phyloP scores from a whole-genome alignment of 1,284 basidiomycete genomes.

The Cutaneotrichosporon cyanovorans region DNA sequence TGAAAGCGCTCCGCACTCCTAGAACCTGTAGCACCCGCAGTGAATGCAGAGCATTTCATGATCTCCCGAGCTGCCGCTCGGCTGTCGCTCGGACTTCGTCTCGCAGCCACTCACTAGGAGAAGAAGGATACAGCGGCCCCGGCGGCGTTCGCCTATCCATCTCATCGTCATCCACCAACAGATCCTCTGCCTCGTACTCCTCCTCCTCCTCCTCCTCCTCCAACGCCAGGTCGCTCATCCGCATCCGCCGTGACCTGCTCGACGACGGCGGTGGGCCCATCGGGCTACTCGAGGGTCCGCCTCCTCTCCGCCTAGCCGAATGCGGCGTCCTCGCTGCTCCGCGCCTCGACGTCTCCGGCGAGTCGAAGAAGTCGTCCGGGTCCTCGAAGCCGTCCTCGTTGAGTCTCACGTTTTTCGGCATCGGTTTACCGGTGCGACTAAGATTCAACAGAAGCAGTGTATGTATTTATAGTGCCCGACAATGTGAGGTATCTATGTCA shows the following conservation, averaged over 20 bases:
- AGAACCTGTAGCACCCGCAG: too few relatives aligned
- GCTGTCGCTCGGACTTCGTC: too few relatives aligned
- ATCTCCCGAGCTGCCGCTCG: too few relatives aligned
- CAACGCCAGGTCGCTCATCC: conserved; percentile 34
- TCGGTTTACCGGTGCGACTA: conserved; percentile 36
- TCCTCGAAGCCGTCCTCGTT: conserved; percentile 78
- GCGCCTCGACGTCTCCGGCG: conserved; percentile 12
- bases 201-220: conserved; percentile 42
- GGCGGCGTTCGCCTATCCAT: conserved; percentile 6
- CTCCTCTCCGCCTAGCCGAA: conserved; percentile 44
- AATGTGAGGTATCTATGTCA: background rate
- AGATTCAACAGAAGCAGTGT: background rate
- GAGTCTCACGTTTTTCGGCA: conserved; percentile 53
- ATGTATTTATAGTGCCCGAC: too few relatives aligned
- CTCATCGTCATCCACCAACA: conserved; percentile 27
- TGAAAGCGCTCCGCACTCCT: too few relatives aligned
- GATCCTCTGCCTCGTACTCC: conserved; percentile 47
- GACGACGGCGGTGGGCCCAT: background rate
- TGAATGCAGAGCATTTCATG: too few relatives aligned
- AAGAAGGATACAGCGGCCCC: conserved; percentile 6
- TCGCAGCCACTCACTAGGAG: conserved; percentile 18
- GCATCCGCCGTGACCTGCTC: background rate
- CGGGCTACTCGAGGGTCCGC: conserved; percentile 46
- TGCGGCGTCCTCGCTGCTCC: too few relatives aligned
- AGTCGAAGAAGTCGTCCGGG: conserved; percentile 62